Percentiles rank a stretch among this genome's conserved stretches.
Conservation (phyloP, 306 rosid species). For the Begonia loranthoides region DNA sequence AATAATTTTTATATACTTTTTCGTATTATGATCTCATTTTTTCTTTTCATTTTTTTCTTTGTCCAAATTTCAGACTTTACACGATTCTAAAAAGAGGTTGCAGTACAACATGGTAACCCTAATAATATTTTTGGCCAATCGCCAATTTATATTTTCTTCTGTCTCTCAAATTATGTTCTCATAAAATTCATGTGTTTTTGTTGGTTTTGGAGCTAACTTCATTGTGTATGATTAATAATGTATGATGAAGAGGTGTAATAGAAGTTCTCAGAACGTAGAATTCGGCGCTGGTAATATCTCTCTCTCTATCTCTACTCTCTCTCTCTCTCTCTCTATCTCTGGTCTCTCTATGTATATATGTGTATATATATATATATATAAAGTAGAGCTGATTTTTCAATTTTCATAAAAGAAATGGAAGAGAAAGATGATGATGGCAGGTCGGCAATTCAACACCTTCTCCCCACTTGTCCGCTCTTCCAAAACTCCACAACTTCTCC, state of each 20-base stretch:
- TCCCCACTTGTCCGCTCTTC: too few species aligned
- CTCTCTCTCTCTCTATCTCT: too few species aligned
- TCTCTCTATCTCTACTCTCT: too few species aligned
- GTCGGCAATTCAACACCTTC: too few species aligned
- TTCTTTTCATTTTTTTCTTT: too few species aligned
- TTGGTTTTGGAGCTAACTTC: slow-evolving; percentile 1
- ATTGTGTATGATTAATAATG: slow-evolving; percentile 10
- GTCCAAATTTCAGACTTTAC: slow-evolving; percentile 46
- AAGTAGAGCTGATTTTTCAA: too few species aligned
- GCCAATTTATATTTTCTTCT: neutral
- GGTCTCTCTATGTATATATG: too few species aligned
- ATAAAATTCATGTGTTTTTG: slow-evolving; percentile 2
- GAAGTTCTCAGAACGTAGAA: slow-evolving; percentile 37
- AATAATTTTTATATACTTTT: neutral
- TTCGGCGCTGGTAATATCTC: slow-evolving; percentile 22
- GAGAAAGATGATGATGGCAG: too few species aligned
- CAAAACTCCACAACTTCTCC: too few species aligned
- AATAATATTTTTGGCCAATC: neutral
- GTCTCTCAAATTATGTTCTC: neutral
- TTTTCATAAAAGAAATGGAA: too few species aligned
- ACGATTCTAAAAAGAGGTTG: slow-evolving; percentile 64
- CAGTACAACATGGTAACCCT: slow-evolving; percentile 49
- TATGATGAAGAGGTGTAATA: slow-evolving; percentile 28
- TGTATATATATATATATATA: too few species aligned
- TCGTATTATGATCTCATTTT: neutral